Evolutionary conservation across 2,329 filamentous ascomycete species (phyloP), one percentile per base, ranked within the genome.

Genomic region (Monilinia aucupariae): DNA sequence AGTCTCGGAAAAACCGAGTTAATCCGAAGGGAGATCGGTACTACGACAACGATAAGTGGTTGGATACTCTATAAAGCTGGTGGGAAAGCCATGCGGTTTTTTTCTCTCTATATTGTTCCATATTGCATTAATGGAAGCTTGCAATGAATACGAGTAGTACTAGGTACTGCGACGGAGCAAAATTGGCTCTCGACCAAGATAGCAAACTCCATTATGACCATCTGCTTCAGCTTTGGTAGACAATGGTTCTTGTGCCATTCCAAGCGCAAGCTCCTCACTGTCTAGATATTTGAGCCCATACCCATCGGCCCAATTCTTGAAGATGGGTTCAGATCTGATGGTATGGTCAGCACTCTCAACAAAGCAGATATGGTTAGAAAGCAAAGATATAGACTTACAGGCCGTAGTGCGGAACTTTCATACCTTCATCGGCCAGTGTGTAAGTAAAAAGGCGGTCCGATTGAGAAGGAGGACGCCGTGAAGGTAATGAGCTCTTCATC

Each of bases 1-100:
- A 20, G 58, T 45, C 37, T 53, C 58, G 58, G 58, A 61, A 43
- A 61, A 25, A 41, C 25, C 3, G 4, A 22, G 48, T 60, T 60
- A 53, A 43, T 60, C 58, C 58, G 58, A 32, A n/a, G 15, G n/a
- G n/a, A n/a, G n/a, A n/a, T n/a, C 13, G 10, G 10, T 37, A n/a
- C n/a, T 27, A 13, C 37, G 27, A 54, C 52, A 25, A 39, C 12
- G 15, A 54, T 25, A n/a, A 20, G 22, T 41, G 22, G 2, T 41
- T 54, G 8, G 25, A 41, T 7, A 41, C 6, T 6, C 4, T 30
- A 13, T 37, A 12, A 34, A 34, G 20, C 15, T 20, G 15, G 17
- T 15, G 20, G 30, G 12, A 51, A 22, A 6, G 30, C 30, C 30
- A 37, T 51, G n/a, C 20, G 7, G 6, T 41, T 13, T 9, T 15